Conservation (phyloP, 2,329 filamentous ascomycete genomes). For the Penicillium sp. region DNA sequence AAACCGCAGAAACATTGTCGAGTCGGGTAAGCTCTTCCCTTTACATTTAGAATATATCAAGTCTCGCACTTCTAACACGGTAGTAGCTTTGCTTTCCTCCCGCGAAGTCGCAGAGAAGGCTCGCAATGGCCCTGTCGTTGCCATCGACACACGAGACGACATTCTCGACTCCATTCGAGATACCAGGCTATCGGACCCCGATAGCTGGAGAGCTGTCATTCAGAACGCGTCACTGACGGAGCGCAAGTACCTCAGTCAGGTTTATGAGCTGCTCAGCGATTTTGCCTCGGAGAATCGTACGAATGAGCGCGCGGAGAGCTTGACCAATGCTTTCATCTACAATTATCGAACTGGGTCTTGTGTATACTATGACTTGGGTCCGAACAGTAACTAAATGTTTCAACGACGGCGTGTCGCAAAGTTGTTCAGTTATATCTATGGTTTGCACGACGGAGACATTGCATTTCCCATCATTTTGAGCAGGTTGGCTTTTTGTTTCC, state of each 20-base stretch:
- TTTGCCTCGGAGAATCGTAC: slow-evolving; percentile 50
- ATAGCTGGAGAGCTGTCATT: slow-evolving; percentile 76
- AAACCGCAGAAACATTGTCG: slow-evolving; percentile 78
- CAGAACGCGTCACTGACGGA: slow-evolving; percentile 71
- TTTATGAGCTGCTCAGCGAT: slow-evolving; percentile 66
- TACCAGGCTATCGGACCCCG: slow-evolving; percentile 69
- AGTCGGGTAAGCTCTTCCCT: slow-evolving; percentile 57
- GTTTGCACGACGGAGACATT: background rate
- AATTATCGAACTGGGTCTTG: slow-evolving; percentile 82
- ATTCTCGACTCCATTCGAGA: slow-evolving; percentile 69
- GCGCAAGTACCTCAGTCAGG: slow-evolving; percentile 72
- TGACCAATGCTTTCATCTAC: slow-evolving; percentile 77
- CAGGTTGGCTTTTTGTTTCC: background rate
- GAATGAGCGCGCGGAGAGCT: slow-evolving; percentile 47
- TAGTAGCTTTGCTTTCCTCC: slow-evolving; percentile 47
- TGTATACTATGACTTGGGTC: slow-evolving; percentile 73
- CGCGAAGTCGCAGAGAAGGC: slow-evolving; percentile 64
- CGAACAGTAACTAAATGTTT: slow-evolving; percentile 18
- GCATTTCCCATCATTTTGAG: background rate
- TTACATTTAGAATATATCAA: background rate
- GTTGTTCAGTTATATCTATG: slow-evolving; percentile 1
- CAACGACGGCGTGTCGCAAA: background rate
- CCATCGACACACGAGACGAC: slow-evolving; percentile 80
- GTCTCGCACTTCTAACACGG: background rate
- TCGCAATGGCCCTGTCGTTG: slow-evolving; percentile 71